Evolutionary conservation across 805 yeast species (phyloP).

Genomic region (Sungouiozyma ichnusensis): DNA sequence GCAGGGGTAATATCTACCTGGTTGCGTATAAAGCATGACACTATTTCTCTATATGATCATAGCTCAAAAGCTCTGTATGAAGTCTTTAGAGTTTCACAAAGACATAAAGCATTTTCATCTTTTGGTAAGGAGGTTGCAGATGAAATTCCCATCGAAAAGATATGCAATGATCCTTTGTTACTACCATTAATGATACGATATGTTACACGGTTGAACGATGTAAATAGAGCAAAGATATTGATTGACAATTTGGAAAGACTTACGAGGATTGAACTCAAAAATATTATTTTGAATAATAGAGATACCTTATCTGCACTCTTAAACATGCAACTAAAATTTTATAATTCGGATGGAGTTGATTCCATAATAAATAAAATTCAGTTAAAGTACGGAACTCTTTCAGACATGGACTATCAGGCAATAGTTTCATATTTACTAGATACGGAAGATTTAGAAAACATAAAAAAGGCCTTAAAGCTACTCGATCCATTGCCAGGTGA

Average conservation of each 20-base stretch:
- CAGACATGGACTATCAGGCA: conserved; percentile 16
- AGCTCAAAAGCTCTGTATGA: conserved; percentile 20
- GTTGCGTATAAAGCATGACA: conserved; percentile 13
- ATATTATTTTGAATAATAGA: conserved; percentile 13
- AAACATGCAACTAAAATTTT: conserved; percentile 19
- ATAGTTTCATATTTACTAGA: conserved; percentile 14
- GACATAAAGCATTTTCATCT: conserved; percentile 14
- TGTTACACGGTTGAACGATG: conserved; percentile 9
- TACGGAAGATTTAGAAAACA: conserved; percentile 8
- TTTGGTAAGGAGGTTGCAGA: conserved; percentile 12
- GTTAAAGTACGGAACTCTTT: conserved; percentile 11
- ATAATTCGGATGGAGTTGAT: conserved; percentile 23
- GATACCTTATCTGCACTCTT: conserved; percentile 17
- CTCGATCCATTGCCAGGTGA: conserved; percentile 11
- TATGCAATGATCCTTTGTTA: conserved; percentile 20
- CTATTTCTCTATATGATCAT: conserved; percentile 10
- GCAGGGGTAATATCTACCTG: conserved; percentile 21
- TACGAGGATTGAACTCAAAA: conserved; percentile 11
- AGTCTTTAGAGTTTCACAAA: conserved; percentile 13
- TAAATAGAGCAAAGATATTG: conserved; percentile 10
- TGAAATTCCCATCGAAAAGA: conserved; percentile 11
- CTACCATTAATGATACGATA: conserved; percentile 18
- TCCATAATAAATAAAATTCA: conserved; percentile 15
- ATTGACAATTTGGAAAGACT: conserved; percentile 15
- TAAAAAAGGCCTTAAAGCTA: conserved; percentile 16